Evolutionary conservation across 2,329 filamentous ascomycete species (phyloP), one percentile per base, ranked within the genome.

Genomic region (Apiospora koreana): DNA sequence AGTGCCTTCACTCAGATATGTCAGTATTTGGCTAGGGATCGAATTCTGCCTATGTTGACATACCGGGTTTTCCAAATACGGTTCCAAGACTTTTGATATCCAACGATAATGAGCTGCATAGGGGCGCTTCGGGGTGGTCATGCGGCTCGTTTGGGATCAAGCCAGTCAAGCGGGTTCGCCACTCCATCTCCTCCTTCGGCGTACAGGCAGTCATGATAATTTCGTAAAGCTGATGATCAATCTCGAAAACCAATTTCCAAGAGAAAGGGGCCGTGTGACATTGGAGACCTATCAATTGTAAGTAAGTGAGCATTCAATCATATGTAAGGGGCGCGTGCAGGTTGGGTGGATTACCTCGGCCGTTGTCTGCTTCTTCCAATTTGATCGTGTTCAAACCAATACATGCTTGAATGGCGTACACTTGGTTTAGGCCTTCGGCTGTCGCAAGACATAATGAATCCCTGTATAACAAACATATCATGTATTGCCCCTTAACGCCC

Each of bases 231-330:
- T 93, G 90, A 74, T 92, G 88, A 70, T 92, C 87, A 73, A 89
- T 89, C 78, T 96, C 91, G 76, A 98, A 98, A 2, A 94, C 86
- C 14, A 98, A 77, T 79, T 98, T 99, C 95, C 95, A 98, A 1
- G 94, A 96, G 79, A 93, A 93, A 0, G 93, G 91, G 0, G 93
- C 93, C 3, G 93, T 93, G 73, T 96, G 92, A 76, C 94, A 98
- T 84, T 95, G 94, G 9, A 98, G 79, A 0, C 94, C 94, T 97
- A 65, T 25, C n/a, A 68, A 16, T 65, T 79, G 50, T 79, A 75
- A 50, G 71, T 64, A 16, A 41, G 50, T 45, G 72, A 69, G 48
- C 14, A 14, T 43, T 16, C 65, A 42, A 42, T 58, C 16, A 18
- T 41, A 2, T 8, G 77, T 66, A 77, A 9, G 9, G 35, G 10